Evolutionary conservation across 306 rosid genomes (phyloP).

Genomic region (Cicer cuneatum): DNA sequence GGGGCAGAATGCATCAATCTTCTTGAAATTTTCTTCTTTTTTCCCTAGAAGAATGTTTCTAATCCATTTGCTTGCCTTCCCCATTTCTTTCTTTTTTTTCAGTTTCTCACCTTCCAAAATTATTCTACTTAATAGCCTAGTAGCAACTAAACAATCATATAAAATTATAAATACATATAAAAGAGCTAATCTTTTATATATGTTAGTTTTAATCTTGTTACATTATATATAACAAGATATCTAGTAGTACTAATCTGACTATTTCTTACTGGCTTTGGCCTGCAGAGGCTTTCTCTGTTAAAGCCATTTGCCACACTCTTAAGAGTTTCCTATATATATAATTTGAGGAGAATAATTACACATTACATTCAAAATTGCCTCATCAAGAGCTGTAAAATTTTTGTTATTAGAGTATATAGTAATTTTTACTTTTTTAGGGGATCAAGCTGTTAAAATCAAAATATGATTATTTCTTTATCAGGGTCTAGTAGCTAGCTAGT

Average conservation of each 20-base stretch:
- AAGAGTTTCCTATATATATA: slow-evolving; percentile 35
- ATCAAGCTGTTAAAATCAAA: slow-evolving; percentile 42
- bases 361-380: slow-evolving; percentile 37
- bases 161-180: neutral
- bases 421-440: slow-evolving; percentile 12
- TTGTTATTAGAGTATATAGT: slow-evolving; percentile 31
- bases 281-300: slow-evolving; percentile 55
- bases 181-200: slow-evolving; percentile 22
- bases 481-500: slow-evolving; percentile 21
- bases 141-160: neutral
- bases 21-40: slow-evolving; percentile 57
- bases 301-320: slow-evolving; percentile 72
- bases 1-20: slow-evolving; percentile 41
- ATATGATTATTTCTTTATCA: slow-evolving; percentile 15
- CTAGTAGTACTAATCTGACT: slow-evolving; percentile 35
- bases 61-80: slow-evolving; percentile 85
- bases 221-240: slow-evolving; percentile 24
- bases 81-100: slow-evolving; percentile 53
- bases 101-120: slow-evolving; percentile 13
- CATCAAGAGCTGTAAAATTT: slow-evolving; percentile 41
- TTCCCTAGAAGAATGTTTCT: slow-evolving; percentile 67
- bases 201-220: slow-evolving; percentile 36
- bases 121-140: neutral
- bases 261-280: slow-evolving; percentile 58
- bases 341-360: slow-evolving; percentile 9